Evolutionary conservation across 306 rosid genomes (phyloP), one percentile per base, ranked within the genome.

Genomic region (Chamaecrista fasciculata): DNA sequence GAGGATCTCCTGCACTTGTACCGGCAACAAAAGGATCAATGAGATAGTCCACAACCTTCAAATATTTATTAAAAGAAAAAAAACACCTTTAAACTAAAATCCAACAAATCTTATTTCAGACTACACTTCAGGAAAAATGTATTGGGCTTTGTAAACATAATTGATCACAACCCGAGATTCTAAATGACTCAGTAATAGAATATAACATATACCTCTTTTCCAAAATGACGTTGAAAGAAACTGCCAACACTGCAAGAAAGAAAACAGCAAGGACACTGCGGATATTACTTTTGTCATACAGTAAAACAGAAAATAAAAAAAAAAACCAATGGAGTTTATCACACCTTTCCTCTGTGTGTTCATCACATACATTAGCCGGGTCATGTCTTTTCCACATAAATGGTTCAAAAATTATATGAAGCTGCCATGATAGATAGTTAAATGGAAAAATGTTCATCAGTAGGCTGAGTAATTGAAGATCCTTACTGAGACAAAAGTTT

Each of bases 171-270:
- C 24, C 5, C 59, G 64, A 76, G 26, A 60, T 37, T 49, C 9
- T 50, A 33, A 65, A 53, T 2, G 23, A 56, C 48, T 60, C 65
- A 26, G 49, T 48, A 53, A 40, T n/a, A 49, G 51, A 60, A 33
- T 47, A 55, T 67, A 51, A 62, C 52, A 11, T 25, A 11, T 85
- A 93, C 98, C 96, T 93, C 98, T 83, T 82, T 79, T 59, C 97
- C 98, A 85, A 93, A 93, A 83, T 93, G 98, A 62, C 97, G 97
- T 70, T 86, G 79, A 79, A 90, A 93, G 86, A 93, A 93, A 12
- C 86, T 81, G 33, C 96, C 79, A 36, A 83, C 98, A 70, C 98
- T 93, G 86, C 73, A 34, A 65, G 72, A 74, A 67, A 80, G 43
- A 44, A 78, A 50, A 79, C 51, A 43, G 6, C 59, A 57, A 57